Conservation (phyloP, 169 alveolate genomes). For the Neospora caninum region DNA sequence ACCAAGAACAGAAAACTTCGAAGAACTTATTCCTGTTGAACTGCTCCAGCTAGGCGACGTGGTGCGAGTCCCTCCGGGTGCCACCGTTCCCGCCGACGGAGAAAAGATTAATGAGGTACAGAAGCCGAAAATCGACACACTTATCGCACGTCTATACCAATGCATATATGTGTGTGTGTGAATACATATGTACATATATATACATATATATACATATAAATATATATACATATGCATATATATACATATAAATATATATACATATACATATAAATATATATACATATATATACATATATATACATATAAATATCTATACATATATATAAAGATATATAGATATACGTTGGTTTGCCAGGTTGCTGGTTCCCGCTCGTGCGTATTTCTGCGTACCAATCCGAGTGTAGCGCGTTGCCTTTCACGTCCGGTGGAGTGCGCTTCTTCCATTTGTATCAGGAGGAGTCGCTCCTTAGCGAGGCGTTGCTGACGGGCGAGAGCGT, state of each 20-base stretch:
- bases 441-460: neutral
- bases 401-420: neutral
- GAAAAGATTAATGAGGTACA: constrained; percentile 16
- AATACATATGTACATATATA: neutral
- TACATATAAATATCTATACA: neutral
- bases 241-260: neutral
- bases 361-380: no score
- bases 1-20: neutral
- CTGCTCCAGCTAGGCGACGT: constrained; percentile 48
- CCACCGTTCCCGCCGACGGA: constrained; percentile 54
- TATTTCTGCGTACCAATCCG: neutral
- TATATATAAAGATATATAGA: neutral
- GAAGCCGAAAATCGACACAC: no score
- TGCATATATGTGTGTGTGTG: neutral
- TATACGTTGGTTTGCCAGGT: neutral
- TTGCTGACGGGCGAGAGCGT: constrained; percentile 55
- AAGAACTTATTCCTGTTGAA: neutral
- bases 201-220: neutral
- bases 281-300: neutral
- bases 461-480: constrained; percentile 40
- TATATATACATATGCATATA: neutral
- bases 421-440: neutral
- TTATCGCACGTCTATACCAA: neutral
- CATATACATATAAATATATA: neutral
- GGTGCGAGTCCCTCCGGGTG: constrained; percentile 49